A percentile compares a stretch with the other conserved stretches of the same genome.
phyloP scores from a whole-genome alignment of 208 protist species.

The Blastocrithidia nonstop region DNA sequence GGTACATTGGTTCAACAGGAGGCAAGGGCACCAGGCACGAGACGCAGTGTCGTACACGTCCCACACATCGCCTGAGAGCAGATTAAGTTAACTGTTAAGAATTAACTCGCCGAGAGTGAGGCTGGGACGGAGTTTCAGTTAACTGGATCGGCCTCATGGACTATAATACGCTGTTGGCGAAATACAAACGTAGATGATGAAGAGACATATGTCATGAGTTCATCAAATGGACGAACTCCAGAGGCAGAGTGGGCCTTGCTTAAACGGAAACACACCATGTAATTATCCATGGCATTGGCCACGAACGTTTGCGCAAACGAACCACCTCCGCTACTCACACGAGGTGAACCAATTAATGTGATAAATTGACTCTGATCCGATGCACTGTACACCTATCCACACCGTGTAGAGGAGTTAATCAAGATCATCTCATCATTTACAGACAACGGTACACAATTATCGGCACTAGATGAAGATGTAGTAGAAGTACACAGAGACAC shows the following conservation, averaged over 20 bases:
- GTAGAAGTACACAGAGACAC: constrained; percentile 32
- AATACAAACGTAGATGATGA: constrained; percentile 12
- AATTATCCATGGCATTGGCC: constrained; percentile 32
- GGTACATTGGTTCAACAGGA: constrained; percentile 47
- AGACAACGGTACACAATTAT: constrained; percentile 19
- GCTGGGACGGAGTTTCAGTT: constrained; percentile 16
- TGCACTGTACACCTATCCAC: constrained; percentile 11
- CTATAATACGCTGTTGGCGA: constrained; percentile 11
- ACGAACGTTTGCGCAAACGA: constrained; percentile 39
- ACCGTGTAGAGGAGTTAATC: constrained; percentile 15
- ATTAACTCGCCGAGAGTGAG: constrained; percentile 43
- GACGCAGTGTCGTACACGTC: constrained; percentile 37
- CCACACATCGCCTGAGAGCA: constrained; percentile 31
- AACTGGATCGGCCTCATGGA: constrained; percentile 27
- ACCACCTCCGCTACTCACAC: constrained; percentile 8
- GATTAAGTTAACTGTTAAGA: constrained; percentile 33
- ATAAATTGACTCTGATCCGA: constrained; percentile 7
- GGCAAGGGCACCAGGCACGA: constrained; percentile 37
- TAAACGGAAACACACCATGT: constrained; percentile 71
- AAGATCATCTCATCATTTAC: constrained; percentile 31
- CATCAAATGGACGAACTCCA: constrained; percentile 24
- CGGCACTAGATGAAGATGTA: too few species aligned
- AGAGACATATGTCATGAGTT: not conserved
- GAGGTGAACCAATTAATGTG: constrained; percentile 16
- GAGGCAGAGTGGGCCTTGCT: constrained; percentile 11